phyloP scores from a whole-genome alignment of 2,329 filamentous ascomycete genomes.

The Parafenestella ontariensis region DNA sequence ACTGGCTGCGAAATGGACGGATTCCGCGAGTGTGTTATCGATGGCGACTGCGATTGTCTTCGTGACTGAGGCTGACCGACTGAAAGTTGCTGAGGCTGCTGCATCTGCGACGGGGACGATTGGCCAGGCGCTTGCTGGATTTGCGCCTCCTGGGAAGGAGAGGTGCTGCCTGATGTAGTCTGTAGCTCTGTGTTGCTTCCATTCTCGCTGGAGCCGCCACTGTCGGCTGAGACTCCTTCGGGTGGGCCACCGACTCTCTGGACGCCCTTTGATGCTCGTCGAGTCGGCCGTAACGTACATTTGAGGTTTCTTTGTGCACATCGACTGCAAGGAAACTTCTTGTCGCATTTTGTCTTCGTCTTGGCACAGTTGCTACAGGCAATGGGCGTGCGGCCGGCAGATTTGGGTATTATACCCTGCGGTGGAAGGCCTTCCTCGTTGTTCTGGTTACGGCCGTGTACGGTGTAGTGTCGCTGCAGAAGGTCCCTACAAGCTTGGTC shows the following conservation, averaged over 20 bases:
- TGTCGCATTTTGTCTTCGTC: constrained; percentile 63
- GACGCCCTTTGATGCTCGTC: constrained; percentile 54
- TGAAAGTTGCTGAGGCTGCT: constrained; percentile 19
- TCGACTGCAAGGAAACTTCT: constrained; percentile 62
- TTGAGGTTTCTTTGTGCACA: constrained; percentile 58
- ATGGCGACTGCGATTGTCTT: constrained; percentile 43
- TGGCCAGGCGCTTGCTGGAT: constrained; percentile 31
- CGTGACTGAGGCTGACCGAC: constrained; percentile 27
- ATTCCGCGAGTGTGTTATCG: constrained; percentile 40
- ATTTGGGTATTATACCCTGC: constrained; percentile 60
- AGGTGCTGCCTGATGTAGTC: constrained; percentile 42
- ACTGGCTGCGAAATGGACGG: constrained; percentile 42
- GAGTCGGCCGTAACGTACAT: constrained; percentile 56
- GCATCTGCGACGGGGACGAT: constrained; percentile 28
- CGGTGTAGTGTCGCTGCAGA: constrained; percentile 60
- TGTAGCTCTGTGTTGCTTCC: constrained; percentile 41
- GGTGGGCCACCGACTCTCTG: constrained; percentile 35
- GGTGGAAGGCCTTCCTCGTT: constrained; percentile 57
- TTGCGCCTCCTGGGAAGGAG: constrained; percentile 40
- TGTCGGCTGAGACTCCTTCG: constrained; percentile 25
- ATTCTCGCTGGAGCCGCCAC: constrained; percentile 45
- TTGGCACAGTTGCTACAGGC: constrained; percentile 62
- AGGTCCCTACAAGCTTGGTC: constrained; percentile 52
- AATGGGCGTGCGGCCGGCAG: constrained; percentile 59
- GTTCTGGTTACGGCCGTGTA: constrained; percentile 59